Base-by-base conservation (phyloP, 1,284 basidiomycete species). In the Cryptococcus sp. region DNA sequence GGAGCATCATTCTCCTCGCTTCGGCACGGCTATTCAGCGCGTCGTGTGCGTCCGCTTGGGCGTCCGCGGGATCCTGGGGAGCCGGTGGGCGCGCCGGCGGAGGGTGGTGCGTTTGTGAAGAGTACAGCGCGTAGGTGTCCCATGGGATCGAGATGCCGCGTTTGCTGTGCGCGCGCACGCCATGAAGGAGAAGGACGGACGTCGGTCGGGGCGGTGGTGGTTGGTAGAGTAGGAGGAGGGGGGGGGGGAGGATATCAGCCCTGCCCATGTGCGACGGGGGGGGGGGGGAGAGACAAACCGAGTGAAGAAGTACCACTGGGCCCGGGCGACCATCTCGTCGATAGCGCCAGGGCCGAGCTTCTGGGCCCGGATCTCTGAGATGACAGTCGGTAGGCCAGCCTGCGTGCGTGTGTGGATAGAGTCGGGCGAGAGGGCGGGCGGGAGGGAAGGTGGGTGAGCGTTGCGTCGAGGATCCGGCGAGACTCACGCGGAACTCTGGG, bases 231-330 rank as follows among this genome's bases (percentile, higher is more conserved):
- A 53, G 52, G n/a, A 28, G 7, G 44, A 3, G 24, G 43, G 11
- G 42, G 37, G n/a, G 36, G 7, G 48, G 9, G 48, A 11, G 51
- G 9, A 47, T 28, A 5, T 44, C 47, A 38, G 50, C n/a, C 23
- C 16, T 28, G 42, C 16, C 46, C 20, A 18, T 23, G 15, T 23
- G 35, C 36, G 12, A 43, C 24, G 13, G 45, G 36, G 11, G 15
- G 21, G 18, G 20, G 15, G 20, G 11, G 51, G 15, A 35, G 47
- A 1, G 43, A 57, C 63, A 48, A 47, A 70, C 69, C 66, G 50
- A 4, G 63, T 69, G 52, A 68, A 75, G 61, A 71, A 75, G 59
- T 70, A 73, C 72, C 72, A 75, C 50, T 75, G 72, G 24, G 72
- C 71, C 33, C 67, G 60, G 16, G 61, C 68, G 5, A 75, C 71